Conservation (phyloP, 768 basidiomycete genomes). For the Lepiota brunneoincarnata region DNA sequence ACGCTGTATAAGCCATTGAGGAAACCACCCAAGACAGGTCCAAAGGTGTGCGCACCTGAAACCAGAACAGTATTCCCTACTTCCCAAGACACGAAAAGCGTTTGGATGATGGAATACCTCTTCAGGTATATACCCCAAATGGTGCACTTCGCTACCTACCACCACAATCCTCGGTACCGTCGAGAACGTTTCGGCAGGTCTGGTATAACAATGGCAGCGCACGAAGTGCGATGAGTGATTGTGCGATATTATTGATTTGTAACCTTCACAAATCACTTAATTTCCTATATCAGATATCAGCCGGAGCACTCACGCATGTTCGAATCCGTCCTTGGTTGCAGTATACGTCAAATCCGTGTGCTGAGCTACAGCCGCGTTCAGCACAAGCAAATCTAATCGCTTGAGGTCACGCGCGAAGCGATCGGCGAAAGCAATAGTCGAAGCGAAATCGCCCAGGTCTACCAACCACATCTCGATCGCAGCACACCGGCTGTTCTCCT, state of each 20-base stretch:
- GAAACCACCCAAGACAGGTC: no score
- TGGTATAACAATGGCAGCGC: slow-evolving; percentile 41
- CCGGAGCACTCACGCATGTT: slow-evolving; percentile 29
- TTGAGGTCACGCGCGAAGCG: slow-evolving; percentile 28
- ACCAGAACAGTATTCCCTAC: slow-evolving; percentile 25
- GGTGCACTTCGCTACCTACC: slow-evolving; percentile 42
- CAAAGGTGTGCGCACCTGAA: slow-evolving; percentile 17
- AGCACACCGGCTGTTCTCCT: slow-evolving; percentile 31
- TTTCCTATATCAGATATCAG: background rate
- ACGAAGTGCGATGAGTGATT: slow-evolving; percentile 35
- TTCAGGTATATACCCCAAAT: slow-evolving; percentile 22
- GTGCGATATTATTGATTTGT: slow-evolving; percentile 45
- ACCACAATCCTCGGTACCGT: slow-evolving; percentile 37
- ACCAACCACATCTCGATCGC: slow-evolving; percentile 36
- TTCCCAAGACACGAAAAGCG: slow-evolving; percentile 29
- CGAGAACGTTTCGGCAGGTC: slow-evolving; percentile 29
- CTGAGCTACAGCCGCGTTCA: slow-evolving; percentile 33
- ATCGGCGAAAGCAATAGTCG: slow-evolving; percentile 37
- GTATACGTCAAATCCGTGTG: slow-evolving; percentile 7
- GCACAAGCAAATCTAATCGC: slow-evolving; percentile 40
- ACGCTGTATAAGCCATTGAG: background rate
- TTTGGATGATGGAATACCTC: slow-evolving; percentile 22
- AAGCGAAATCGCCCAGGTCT: slow-evolving; percentile 39
- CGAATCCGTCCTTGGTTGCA: slow-evolving; percentile 36
- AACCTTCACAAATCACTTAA: slow-evolving; percentile 26